Evolutionary conservation across 179 eudicot genomes (phyloP).

Genomic region (Spinacia oleracea): DNA sequence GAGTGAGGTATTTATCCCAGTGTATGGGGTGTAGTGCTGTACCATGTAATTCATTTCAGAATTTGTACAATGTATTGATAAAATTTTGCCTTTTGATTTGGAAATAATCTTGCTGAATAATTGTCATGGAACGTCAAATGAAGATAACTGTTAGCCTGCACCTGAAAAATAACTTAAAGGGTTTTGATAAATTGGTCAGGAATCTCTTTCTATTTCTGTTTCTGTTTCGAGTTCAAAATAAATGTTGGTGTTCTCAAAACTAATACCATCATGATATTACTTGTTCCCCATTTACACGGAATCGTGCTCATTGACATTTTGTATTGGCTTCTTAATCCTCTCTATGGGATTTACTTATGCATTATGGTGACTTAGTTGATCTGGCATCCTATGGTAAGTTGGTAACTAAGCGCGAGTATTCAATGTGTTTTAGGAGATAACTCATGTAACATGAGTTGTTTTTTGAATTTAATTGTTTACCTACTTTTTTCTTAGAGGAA

Average conservation of each 20-base stretch:
- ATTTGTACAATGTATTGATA: neutral
- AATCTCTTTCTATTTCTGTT: neutral
- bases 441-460: neutral
- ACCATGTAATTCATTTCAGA: neutral
- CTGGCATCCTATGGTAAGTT: neutral
- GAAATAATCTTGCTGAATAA: neutral
- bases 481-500: no score
- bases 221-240: neutral
- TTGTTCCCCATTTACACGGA: neutral
- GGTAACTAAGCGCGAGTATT: neutral
- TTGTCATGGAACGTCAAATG: neutral
- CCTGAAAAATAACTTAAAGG: neutral
- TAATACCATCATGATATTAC: neutral
- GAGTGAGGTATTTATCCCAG: neutral
- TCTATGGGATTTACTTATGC: neutral
- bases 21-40: neutral
- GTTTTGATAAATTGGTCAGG: neutral
- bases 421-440: neutral
- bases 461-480: neutral
- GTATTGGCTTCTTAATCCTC: neutral
- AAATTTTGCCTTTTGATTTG: neutral
- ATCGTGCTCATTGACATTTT: neutral
- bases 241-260: neutral
- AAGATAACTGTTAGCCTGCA: neutral
- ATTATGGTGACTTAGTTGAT: neutral